Evolutionary conservation across 2,329 filamentous ascomycete species (phyloP), one percentile per base, ranked within the genome.

Genomic region (Anthostomella pinea): DNA sequence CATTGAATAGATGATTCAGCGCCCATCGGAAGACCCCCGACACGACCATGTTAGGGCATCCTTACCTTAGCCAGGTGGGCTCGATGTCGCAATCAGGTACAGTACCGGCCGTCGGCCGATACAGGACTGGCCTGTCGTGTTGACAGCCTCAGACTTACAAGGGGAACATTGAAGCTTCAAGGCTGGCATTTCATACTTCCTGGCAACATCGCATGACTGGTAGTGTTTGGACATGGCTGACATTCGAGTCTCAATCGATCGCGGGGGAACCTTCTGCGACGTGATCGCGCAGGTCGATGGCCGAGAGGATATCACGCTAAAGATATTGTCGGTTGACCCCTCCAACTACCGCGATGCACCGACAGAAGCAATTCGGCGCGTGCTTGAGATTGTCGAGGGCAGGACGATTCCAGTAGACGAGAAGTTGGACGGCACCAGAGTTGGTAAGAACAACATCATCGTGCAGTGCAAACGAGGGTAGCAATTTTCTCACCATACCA

Each of bases 241-340:
- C 13, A 13, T 27, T 15, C 25, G 25, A 13, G 13, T 27, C 13
- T 27, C 25, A 3, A 27, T 27, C 9, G 59, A 82, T 65, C 76
- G 83, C 37, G 83, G 83, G 33, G 83, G 83, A 39, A 86, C 83
- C n/a, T 87, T 87, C 59, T 86, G 81, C 39, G 83, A 87, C 57
- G 83, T 83, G 41, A 77, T 81, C 5, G 81, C 80, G 36, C 74
- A 71, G 2, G 77, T 80, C 13, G 72, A 73, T 45, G 81, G 82
- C 65, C 70, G 77, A 56, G 78, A 85, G 56, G 78, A 84, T 46
- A 69, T 86, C 30, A 65, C 87, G 37, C 83, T 88, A 60, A 88
- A 88, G 59, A 67, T 88, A 0, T 70, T 89, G 8, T 88, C 84
- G 0, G 83, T 83, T 48, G 83, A 87, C 50, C 82, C 82, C 0